Conservation (phyloP, 805 yeast species). For the Ogataea neopini region DNA sequence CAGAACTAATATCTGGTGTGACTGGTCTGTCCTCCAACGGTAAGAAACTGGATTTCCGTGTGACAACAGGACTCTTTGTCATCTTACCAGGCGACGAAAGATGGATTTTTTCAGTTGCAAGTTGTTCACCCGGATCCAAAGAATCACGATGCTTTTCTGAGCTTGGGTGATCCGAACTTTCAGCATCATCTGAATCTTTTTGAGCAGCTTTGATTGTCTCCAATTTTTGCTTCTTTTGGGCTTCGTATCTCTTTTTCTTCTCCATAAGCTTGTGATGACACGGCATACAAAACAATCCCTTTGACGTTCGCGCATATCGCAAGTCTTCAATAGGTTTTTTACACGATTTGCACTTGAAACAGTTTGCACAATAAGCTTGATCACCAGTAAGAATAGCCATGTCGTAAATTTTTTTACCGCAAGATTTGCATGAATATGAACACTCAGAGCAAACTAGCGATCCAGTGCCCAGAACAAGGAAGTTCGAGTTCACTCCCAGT, state of each 20-base stretch:
- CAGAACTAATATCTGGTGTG: not conserved
- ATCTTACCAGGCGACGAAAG: constrained; percentile 19
- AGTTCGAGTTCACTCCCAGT: constrained; percentile 84
- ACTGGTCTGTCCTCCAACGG: not conserved
- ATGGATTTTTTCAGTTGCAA: constrained; percentile 17
- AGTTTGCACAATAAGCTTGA: constrained; percentile 87
- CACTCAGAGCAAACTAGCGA: constrained; percentile 87
- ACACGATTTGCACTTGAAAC: constrained; percentile 90
- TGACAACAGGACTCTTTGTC: constrained; percentile 16
- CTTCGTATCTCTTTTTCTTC: constrained; percentile 66
- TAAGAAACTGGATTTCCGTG: constrained; percentile 3
- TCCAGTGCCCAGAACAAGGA: constrained; percentile 91
- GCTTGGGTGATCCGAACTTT: not conserved
- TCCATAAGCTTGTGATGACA: constrained; percentile 86
- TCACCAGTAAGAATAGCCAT: constrained; percentile 94
- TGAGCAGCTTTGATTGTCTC: constrained; percentile 3
- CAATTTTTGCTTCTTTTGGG: constrained; percentile 34
- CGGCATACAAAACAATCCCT: constrained; percentile 88
- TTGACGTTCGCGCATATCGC: constrained; percentile 88
- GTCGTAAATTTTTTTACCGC: constrained; percentile 86
- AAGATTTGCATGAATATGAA: constrained; percentile 85
- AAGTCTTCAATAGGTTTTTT: constrained; percentile 82
- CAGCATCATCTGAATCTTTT: not conserved
- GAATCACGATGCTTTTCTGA: constrained; percentile 8
- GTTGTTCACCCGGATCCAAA: constrained; percentile 15